These are phyloP conservation scores for Balansia obtecta DNA, from an alignment of 2,329 filamentous ascomycete species.

Conservation along the genomic window DNA sequence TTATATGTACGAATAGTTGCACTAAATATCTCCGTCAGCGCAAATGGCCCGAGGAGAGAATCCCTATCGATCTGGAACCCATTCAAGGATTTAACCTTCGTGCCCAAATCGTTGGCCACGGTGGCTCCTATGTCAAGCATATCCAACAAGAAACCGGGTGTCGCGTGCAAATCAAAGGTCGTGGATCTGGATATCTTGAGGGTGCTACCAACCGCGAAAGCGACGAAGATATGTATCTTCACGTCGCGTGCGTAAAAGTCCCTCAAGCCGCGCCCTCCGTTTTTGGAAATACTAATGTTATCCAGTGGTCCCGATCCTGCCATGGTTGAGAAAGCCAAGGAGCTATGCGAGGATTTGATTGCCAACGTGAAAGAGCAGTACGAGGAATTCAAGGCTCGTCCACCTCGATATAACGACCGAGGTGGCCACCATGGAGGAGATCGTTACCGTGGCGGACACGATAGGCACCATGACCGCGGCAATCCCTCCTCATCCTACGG, in stretches of 20 bases:
- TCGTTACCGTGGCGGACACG: slow-evolving; percentile 20
- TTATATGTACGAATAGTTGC: no score
- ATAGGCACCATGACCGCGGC: slow-evolving; percentile 16
- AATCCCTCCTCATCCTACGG: slow-evolving; percentile 17
- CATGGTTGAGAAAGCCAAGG: slow-evolving; percentile 78
- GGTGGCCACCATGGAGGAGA: slow-evolving; percentile 18
- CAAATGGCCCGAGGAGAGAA: slow-evolving; percentile 98
- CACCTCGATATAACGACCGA: slow-evolving; percentile 50
- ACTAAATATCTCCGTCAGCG: slow-evolving; percentile 41
- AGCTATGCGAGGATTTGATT: slow-evolving; percentile 79
- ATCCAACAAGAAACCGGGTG: slow-evolving; percentile 93
- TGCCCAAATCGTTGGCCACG: slow-evolving; percentile 89
- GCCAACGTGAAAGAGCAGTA: slow-evolving; percentile 81
- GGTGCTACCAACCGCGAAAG: slow-evolving; percentile 78
- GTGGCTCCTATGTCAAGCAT: slow-evolving; percentile 93
- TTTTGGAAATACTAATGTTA: slow-evolving; percentile 2
- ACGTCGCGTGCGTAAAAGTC: slow-evolving; percentile 63
- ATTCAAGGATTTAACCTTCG: slow-evolving; percentile 91
- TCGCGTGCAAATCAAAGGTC: slow-evolving; percentile 95
- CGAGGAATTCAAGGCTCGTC: slow-evolving; percentile 77
- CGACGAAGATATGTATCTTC: slow-evolving; percentile 92
- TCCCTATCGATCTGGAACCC: slow-evolving; percentile 80
- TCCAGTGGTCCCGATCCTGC: slow-evolving; percentile 70
- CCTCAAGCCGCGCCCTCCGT: background rate
- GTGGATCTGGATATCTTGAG: slow-evolving; percentile 89